Percentiles rank a stretch among this genome's conserved stretches.
Conservation (phyloP, 2,329 filamentous ascomycete genomes). For the Epichloe aotearoae region DNA sequence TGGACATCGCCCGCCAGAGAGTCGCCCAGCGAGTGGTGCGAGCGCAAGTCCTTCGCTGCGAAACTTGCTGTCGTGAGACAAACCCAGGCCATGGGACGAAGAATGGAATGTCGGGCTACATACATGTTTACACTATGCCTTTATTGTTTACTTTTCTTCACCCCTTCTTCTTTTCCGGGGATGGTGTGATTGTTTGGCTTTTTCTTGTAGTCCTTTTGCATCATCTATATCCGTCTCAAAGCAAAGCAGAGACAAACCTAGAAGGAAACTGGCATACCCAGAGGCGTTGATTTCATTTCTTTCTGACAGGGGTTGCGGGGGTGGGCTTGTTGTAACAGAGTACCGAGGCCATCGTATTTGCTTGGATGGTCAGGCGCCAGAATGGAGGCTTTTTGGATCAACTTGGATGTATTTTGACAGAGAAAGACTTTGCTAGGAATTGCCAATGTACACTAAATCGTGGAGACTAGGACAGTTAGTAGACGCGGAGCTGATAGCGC, state of each 20-base stretch:
- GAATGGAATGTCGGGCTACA: neutral
- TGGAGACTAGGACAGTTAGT: neutral
- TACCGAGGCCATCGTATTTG: neutral
- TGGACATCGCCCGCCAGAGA: slow-evolving; percentile 23
- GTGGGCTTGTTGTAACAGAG: neutral
- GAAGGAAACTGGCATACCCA: slow-evolving; percentile 1
- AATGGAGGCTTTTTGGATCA: slow-evolving; percentile 3
- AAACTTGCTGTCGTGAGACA: slow-evolving; percentile 51
- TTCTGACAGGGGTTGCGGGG: neutral
- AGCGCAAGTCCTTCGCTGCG: slow-evolving; percentile 65
- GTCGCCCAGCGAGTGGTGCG: slow-evolving; percentile 46
- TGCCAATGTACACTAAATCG: neutral
- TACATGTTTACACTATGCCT: neutral
- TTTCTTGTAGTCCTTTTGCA: neutral
- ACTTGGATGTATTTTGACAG: neutral
- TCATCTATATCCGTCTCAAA: neutral
- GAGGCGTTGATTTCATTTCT: slow-evolving; percentile 2
- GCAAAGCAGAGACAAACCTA: neutral
- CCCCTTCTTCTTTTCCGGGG: neutral
- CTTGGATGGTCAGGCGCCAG: neutral
- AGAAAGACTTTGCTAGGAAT: neutral
- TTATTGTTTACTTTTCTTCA: neutral
- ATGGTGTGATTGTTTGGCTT: neutral
- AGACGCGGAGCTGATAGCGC: neutral
- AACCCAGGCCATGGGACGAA: neutral